Conservation (phyloP, 2,329 filamentous ascomycete species). For the Meredithiella fracta region DNA sequence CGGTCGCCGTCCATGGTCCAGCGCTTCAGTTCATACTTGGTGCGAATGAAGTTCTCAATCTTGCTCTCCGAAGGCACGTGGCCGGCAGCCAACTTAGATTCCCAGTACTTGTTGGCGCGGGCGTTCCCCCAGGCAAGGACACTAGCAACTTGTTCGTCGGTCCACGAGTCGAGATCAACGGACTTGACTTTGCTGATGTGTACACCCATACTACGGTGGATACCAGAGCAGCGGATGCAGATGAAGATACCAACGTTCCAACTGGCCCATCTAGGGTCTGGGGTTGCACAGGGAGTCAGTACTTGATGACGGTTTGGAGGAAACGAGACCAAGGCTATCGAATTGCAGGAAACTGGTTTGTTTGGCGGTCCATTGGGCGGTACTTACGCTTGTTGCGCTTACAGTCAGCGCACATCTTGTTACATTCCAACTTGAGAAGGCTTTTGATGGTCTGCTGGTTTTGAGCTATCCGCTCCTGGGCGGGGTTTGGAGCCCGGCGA, state of each 20-base stretch:
- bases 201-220: slow-evolving; percentile 96
- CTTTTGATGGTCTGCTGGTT: slow-evolving; percentile 91
- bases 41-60: slow-evolving; percentile 99
- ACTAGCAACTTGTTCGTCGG: slow-evolving; percentile 90
- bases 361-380: neutral
- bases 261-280: slow-evolving; percentile 95
- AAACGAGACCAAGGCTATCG: neutral
- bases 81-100: slow-evolving; percentile 76
- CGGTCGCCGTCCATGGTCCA: slow-evolving; percentile 98
- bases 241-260: slow-evolving; percentile 97
- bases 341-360: neutral
- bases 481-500: slow-evolving; percentile 58
- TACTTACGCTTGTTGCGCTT: slow-evolving; percentile 94
- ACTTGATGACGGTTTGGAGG: slow-evolving; percentile 9
- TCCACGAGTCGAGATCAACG: slow-evolving; percentile 95
- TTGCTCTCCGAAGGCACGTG: slow-evolving; percentile 92
- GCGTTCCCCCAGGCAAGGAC: slow-evolving; percentile 91
- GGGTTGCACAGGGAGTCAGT: slow-evolving; percentile 9
- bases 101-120: slow-evolving; percentile 97
- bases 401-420: slow-evolving; percentile 96
- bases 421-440: slow-evolving; percentile 81
- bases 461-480: slow-evolving; percentile 74
- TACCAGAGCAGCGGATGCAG: slow-evolving; percentile 95
- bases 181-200: slow-evolving; percentile 98
- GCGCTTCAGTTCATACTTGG: slow-evolving; percentile 95